Evolutionary conservation across 495 filamentous ascomycete species (phyloP).

Genomic region (Coniosporium apollinis): DNA sequence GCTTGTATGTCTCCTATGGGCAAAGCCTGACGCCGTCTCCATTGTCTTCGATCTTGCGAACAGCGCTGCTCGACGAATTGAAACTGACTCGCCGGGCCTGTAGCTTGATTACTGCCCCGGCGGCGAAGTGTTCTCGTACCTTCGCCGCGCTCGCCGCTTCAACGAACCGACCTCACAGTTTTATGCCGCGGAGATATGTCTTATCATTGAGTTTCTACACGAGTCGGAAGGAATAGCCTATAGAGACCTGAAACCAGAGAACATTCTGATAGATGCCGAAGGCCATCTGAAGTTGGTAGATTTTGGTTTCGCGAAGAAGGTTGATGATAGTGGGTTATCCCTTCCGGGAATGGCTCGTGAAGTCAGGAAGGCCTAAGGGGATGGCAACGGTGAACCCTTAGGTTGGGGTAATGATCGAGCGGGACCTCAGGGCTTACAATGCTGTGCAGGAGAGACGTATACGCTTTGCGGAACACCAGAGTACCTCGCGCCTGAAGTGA

Average conservation of each 20-base stretch:
- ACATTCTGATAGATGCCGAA: slow-evolving; percentile 77
- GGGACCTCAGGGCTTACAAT: too few species aligned
- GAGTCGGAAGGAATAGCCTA: slow-evolving; percentile 79
- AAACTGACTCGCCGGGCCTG: neutral
- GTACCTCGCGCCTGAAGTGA: slow-evolving; percentile 92
- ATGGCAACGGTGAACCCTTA: too few species aligned
- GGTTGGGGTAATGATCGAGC: too few species aligned
- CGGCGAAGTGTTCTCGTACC: slow-evolving; percentile 88
- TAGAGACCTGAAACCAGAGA: slow-evolving; percentile 91
- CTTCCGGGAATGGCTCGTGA: neutral
- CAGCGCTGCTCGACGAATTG: too few species aligned
- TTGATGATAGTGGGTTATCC: slow-evolving; percentile 37
- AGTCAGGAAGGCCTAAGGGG: too few species aligned
- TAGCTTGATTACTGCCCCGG: slow-evolving; percentile 83
- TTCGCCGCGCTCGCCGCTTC: slow-evolving; percentile 72
- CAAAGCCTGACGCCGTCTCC: neutral
- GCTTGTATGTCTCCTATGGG: slow-evolving; percentile 40
- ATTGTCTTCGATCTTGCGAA: too few species aligned
- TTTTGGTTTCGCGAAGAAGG: slow-evolving; percentile 88
- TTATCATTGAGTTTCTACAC: slow-evolving; percentile 86
- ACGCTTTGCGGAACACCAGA: slow-evolving; percentile 94
- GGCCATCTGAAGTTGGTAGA: slow-evolving; percentile 96
- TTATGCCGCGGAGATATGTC: slow-evolving; percentile 88
- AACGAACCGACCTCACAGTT: slow-evolving; percentile 73
- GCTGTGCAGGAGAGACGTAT: slow-evolving; percentile 60